These are phyloP conservation scores for Penicillium paneum DNA, from an alignment of 2,329 filamentous ascomycete species.

Conservation along the genomic window DNA sequence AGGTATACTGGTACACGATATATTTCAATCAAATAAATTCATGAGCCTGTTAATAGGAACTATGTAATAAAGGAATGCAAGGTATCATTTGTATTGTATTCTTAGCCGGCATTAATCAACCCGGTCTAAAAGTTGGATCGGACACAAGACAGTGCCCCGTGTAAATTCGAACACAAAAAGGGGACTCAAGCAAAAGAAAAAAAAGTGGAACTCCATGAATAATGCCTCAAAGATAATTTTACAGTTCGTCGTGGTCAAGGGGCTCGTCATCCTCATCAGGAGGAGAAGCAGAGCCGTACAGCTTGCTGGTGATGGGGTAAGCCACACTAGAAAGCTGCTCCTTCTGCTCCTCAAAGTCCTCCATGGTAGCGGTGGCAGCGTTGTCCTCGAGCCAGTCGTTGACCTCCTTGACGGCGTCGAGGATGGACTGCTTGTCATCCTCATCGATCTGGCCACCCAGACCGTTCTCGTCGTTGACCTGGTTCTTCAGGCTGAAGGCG, in stretches of 20 bases:
- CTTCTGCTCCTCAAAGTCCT: constrained; percentile 99
- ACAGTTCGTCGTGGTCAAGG: constrained; percentile 72
- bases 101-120: background rate
- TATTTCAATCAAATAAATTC: too few species aligned
- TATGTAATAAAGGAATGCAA: constrained; percentile 4
- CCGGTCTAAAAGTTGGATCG: background rate
- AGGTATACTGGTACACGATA: too few species aligned
- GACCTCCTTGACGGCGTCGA: constrained; percentile 95
- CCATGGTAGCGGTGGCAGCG: constrained; percentile 74
- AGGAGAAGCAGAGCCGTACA: constrained; percentile 69
- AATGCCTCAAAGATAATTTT: constrained; percentile 48
- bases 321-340: constrained; percentile 97
- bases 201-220: constrained; percentile 35
- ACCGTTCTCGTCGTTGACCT: constrained; percentile 93
- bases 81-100: constrained; percentile 27
- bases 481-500: constrained; percentile 98
- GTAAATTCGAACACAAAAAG: constrained; percentile 16
- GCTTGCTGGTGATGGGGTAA: constrained; percentile 98
- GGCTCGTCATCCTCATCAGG: constrained; percentile 69
- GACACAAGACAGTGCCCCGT: constrained; percentile 10
- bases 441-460: constrained; percentile 98
- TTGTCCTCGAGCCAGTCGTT: constrained; percentile 98
- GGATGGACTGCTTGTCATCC: constrained; percentile 94
- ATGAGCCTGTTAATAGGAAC: too few species aligned
- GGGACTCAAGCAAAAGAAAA: constrained; percentile 25